phyloP scores from a whole-genome alignment of 2,329 filamentous ascomycete genomes.

The Penicillium frequentans region DNA sequence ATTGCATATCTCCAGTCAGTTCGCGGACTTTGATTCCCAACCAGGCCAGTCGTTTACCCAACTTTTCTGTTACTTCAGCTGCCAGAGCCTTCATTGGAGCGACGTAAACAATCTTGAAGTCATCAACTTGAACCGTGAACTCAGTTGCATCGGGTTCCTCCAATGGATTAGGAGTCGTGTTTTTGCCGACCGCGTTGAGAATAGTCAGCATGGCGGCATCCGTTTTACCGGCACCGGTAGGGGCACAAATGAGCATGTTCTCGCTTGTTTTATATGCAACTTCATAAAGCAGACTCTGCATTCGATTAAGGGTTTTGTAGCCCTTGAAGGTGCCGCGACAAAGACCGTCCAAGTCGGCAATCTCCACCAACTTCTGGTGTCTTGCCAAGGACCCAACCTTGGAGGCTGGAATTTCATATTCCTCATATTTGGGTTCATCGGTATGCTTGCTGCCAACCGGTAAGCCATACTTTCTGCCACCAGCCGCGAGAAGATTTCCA shows the following conservation, averaged over 20 bases:
- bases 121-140: conserved; percentile 77
- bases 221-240: conserved; percentile 97
- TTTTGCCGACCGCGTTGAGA: conserved; percentile 84
- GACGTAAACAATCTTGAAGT: conserved; percentile 98
- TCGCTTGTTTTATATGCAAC: conserved; percentile 95
- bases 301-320: conserved; percentile 90
- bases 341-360: conserved; percentile 81
- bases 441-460: conserved; percentile 71
- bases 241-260: conserved; percentile 98
- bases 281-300: conserved; percentile 96
- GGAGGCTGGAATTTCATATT: conserved; percentile 81
- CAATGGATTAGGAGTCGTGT: conserved; percentile 75
- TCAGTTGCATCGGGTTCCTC: conserved; percentile 72
- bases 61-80: conserved; percentile 92
- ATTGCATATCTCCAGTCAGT: conserved; percentile 96
- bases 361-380: conserved; percentile 73
- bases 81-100: conserved; percentile 98
- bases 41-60: conserved; percentile 90
- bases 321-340: conserved; percentile 91
- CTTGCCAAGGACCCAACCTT: conserved; percentile 72
- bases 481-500: conserved; percentile 78
- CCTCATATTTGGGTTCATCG: conserved; percentile 80
- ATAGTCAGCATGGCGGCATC: conserved; percentile 98
- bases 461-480: conserved; percentile 79
- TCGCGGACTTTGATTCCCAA: conserved; percentile 89